phyloP scores from a whole-genome alignment of 768 basidiomycete species.

The Termitomyces bulborhizus region DNA sequence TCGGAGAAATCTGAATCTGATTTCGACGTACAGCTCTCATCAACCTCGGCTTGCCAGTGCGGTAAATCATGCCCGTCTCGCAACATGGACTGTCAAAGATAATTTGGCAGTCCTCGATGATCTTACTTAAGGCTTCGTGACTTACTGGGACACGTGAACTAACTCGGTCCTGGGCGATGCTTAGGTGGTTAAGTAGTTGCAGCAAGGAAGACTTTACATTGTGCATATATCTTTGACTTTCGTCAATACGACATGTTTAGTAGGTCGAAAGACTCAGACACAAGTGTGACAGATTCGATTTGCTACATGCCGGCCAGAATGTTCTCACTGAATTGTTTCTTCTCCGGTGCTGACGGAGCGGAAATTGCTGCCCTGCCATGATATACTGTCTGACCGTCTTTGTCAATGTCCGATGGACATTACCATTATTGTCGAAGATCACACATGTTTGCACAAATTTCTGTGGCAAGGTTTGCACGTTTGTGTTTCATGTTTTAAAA shows the following conservation, averaged over 20 bases:
- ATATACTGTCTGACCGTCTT: not conserved
- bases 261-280: not conserved
- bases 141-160: not conserved
- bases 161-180: not conserved
- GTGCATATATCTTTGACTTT: not conserved
- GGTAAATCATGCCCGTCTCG: not conserved
- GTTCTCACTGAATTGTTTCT: too few relatives aligned
- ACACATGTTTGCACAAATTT: not conserved
- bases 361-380: not conserved
- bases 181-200: not conserved
- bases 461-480: too few relatives aligned
- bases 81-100: not conserved
- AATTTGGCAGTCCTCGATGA: not conserved
- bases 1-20: not conserved
- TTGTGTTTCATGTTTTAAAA: too few relatives aligned
- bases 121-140: too few relatives aligned
- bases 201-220: not conserved
- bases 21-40: not conserved
- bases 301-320: not conserved
- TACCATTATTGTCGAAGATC: not conserved
- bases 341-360: not conserved
- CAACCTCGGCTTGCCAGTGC: not conserved
- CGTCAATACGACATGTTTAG: too few relatives aligned
- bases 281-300: not conserved
- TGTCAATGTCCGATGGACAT: not conserved